Evolutionary conservation across 2,329 filamentous ascomycete genomes (phyloP).

Genomic region (Aspergillus chevalieri): DNA sequence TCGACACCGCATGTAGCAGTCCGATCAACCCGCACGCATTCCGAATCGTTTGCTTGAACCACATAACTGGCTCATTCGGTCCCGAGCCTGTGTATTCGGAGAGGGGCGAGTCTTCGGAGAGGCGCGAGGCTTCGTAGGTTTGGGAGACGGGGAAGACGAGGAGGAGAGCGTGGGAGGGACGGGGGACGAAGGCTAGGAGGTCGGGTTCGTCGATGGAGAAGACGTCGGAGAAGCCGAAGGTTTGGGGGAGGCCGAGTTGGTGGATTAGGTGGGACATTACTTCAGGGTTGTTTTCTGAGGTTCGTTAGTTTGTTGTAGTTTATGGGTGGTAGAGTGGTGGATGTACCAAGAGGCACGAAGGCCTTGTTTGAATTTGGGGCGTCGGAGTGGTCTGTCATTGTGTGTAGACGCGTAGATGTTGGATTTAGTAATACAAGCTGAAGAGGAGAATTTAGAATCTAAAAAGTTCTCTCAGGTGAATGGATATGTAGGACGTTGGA

Average conservation of each 20-base stretch:
- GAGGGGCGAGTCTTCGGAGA: constrained; percentile 62
- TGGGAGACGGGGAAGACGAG: constrained; percentile 84
- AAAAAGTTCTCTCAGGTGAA: not conserved
- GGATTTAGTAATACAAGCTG: not conserved
- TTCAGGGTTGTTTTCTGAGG: constrained; percentile 68
- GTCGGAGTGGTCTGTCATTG: constrained; percentile 31
- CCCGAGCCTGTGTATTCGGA: constrained; percentile 64
- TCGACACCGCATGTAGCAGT: constrained; percentile 72
- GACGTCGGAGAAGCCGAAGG: constrained; percentile 79
- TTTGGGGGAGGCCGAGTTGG: constrained; percentile 73
- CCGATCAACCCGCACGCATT: constrained; percentile 93
- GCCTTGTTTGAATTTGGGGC: constrained; percentile 39
- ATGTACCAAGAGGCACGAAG: constrained; percentile 43
- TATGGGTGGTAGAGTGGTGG: constrained; percentile 1
- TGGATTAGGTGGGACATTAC: constrained; percentile 80
- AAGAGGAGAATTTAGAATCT: not conserved
- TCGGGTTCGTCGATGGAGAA: constrained; percentile 83
- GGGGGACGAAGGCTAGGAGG: constrained; percentile 78
- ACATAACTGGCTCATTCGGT: constrained; percentile 67
- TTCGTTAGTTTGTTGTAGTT: constrained; percentile 5
- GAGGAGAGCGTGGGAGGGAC: constrained; percentile 79
- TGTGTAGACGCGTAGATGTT: not conserved
- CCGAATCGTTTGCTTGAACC: constrained; percentile 92
- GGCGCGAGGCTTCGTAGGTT: constrained; percentile 70
- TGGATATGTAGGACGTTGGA: not conserved